These are phyloP conservation scores for Sesbania bispinosa DNA, from an alignment of 306 rosid genomes.

Conservation along the genomic window DNA sequence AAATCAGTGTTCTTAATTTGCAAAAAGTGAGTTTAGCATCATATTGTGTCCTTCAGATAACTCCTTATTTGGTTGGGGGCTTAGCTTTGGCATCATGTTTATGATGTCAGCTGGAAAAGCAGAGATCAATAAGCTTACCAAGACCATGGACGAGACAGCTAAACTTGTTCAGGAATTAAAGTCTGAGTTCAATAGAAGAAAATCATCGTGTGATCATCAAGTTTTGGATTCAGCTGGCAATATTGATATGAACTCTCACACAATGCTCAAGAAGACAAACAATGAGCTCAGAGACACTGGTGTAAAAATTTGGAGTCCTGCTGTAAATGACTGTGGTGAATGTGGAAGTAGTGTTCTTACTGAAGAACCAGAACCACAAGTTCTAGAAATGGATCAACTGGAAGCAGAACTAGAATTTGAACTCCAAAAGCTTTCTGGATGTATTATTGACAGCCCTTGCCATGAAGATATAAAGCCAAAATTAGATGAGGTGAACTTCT, in stretches of 20 bases:
- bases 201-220: slow-evolving; percentile 28
- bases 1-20: neutral
- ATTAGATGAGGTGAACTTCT: slow-evolving; percentile 45
- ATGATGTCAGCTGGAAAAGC: slow-evolving; percentile 68
- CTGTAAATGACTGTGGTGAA: slow-evolving; percentile 40
- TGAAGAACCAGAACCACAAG: slow-evolving; percentile 50
- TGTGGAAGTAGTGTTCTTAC: slow-evolving; percentile 69
- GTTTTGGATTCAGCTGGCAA: slow-evolving; percentile 25
- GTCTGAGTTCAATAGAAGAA: slow-evolving; percentile 51
- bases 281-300: slow-evolving; percentile 6
- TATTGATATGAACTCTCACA: slow-evolving; percentile 11
- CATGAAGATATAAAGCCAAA: slow-evolving; percentile 26
- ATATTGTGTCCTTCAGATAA: slow-evolving; percentile 35
- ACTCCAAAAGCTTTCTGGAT: slow-evolving; percentile 66
- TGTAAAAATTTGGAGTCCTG: slow-evolving; percentile 23
- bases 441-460: slow-evolving; percentile 37
- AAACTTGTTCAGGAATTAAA: slow-evolving; percentile 54
- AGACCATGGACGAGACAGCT: slow-evolving; percentile 50
- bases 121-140: slow-evolving; percentile 55
- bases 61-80: slow-evolving; percentile 59
- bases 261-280: slow-evolving; percentile 18
- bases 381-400: slow-evolving; percentile 55
- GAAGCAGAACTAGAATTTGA: slow-evolving; percentile 79
- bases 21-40: neutral
- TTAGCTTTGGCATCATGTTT: slow-evolving; percentile 62